Base-by-base conservation (phyloP, 176 grass and related monocot species). In the Aegilops longissima region DNA sequence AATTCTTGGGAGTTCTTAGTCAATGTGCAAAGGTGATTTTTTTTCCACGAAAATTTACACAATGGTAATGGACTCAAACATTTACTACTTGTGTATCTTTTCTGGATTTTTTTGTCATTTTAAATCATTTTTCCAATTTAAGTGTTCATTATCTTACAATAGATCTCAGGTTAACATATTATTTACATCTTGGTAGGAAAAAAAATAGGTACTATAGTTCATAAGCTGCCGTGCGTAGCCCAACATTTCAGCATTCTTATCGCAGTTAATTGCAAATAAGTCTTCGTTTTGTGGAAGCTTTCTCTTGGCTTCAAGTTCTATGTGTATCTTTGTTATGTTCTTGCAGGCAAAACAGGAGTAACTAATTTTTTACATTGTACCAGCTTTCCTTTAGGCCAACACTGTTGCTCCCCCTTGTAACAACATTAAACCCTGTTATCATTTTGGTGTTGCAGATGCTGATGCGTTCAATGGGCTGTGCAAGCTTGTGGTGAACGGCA, bases 401-500 rank as follows among this genome's bases (percentile, higher is more conserved):
- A 31, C 64, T 17, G 44, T 16, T 39, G n/a, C 17, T 81, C 9
- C 20, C 12, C 44, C 31, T 6, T 20, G 27, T 83, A 70, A 85
- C 58, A 61, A 73, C 71, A 36, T 71, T 80, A 52, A 29, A 68
- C 8, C 67, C 9, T 45, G 52, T 84, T 86, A 79, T 66, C 70
- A 86, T 88, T 33, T 86, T 78, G 86, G 12, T 82, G 9, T 79
- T 5, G 35, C 87, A 98, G 96, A 94, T 92, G 73, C 76, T 45
- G 40, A 66, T 18, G 36, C 82, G 31, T 96, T 88, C 77, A 89
- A 98, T 91, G 92, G 92, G 11, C 75, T 98, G 52, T 91, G 88
- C 92, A 91, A 92, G 80, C 84, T 95, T 33, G 92, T 88, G 4
- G 92, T 92, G 9, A 92, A 89, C 40, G 89, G 75, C 14, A 90